These are phyloP conservation scores for Mycena kentingensis DNA, from an alignment of 768 basidiomycete species.

Conservation along the genomic window DNA sequence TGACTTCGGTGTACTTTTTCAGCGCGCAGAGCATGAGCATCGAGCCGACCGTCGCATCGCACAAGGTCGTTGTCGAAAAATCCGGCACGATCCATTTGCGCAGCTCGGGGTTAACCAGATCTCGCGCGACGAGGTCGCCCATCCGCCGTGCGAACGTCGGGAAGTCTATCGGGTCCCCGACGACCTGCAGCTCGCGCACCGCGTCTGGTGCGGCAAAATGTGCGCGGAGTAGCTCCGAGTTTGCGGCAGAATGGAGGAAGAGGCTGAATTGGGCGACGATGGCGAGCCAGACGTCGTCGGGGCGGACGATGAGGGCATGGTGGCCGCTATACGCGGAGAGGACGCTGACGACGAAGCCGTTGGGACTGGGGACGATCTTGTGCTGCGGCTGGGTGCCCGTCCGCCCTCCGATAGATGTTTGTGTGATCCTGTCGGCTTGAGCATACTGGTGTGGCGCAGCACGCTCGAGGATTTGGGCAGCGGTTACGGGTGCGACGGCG, in stretches of 20 bases:
- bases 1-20: slow-evolving; percentile 23
- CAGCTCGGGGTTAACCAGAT: slow-evolving; percentile 25
- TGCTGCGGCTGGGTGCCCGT: neutral
- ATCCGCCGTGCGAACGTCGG: slow-evolving; percentile 26
- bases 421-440: neutral
- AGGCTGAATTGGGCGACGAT: slow-evolving; percentile 34
- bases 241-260: slow-evolving; percentile 28
- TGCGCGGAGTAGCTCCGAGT: slow-evolving; percentile 24
- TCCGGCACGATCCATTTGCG: slow-evolving; percentile 32
- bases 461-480: neutral
- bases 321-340: slow-evolving; percentile 28
- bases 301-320: slow-evolving; percentile 37
- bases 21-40: slow-evolving; percentile 32
- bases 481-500: neutral
- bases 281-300: slow-evolving; percentile 43
- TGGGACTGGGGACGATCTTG: slow-evolving; percentile 7
- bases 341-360: slow-evolving; percentile 29
- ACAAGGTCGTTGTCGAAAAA: slow-evolving; percentile 33
- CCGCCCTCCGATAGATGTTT: neutral
- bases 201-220: slow-evolving; percentile 30
- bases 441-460: neutral
- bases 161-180: slow-evolving; percentile 30
- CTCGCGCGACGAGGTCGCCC: slow-evolving; percentile 19
- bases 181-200: slow-evolving; percentile 25
- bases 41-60: slow-evolving; percentile 28